Conservation (phyloP, 805 yeast species). For the Cyberlindnera maritima region DNA sequence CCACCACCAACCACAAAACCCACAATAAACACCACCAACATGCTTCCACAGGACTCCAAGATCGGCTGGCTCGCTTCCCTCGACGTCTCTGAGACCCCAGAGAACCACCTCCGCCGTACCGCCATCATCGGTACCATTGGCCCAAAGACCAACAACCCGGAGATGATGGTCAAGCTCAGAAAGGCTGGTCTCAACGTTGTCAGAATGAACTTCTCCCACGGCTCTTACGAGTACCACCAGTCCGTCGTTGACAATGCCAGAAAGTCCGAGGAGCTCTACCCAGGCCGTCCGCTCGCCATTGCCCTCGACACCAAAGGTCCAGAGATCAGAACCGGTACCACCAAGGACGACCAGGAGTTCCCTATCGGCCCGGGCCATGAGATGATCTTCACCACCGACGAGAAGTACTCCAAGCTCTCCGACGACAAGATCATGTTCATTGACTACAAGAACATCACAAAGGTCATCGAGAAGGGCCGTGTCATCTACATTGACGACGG, state of each 20-base stretch:
- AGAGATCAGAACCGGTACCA: constrained; percentile 98
- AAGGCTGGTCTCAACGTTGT: constrained; percentile 97
- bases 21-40: too few relatives aligned
- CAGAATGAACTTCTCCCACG: constrained; percentile 99
- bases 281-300: constrained; percentile 97
- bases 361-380: constrained; percentile 84
- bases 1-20: too few relatives aligned
- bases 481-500: constrained; percentile 97
- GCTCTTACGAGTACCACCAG: constrained; percentile 97
- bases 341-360: constrained; percentile 73
- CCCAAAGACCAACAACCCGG: constrained; percentile 93
- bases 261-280: constrained; percentile 83
- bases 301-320: constrained; percentile 99
- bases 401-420: constrained; percentile 63
- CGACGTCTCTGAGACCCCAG: constrained; percentile 28
- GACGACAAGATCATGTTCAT: constrained; percentile 83
- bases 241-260: constrained; percentile 94
- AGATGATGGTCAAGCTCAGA: constrained; percentile 80
- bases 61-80: constrained; percentile 30
- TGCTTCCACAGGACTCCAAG: constrained; percentile 24
- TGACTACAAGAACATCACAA: constrained; percentile 95
- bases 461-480: constrained; percentile 84
- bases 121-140: constrained; percentile 99
- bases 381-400: constrained; percentile 93
- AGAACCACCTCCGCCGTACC: constrained; percentile 60